Percentiles rank a stretch among this genome's conserved stretches.
phyloP scores from a whole-genome alignment of 129 eudicot genomes.

The Helichrysum umbraculigerum region DNA sequence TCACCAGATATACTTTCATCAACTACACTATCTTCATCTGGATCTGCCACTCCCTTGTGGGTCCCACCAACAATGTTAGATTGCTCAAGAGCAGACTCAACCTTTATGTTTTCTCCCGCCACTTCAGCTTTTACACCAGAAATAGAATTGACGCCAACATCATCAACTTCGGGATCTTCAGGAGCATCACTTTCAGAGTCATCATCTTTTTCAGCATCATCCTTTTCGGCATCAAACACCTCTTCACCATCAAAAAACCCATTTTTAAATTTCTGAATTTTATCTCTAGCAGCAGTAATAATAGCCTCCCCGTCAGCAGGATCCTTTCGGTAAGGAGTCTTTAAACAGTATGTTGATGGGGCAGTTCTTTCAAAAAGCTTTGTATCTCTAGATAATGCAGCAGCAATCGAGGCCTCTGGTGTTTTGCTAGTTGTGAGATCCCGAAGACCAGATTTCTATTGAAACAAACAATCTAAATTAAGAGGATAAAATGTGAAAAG shows the following conservation, averaged over 20 bases:
- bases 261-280: slow-evolving; percentile 58
- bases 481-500: too few species aligned
- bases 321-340: slow-evolving; percentile 77
- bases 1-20: slow-evolving; percentile 72
- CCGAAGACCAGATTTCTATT: slow-evolving; percentile 83
- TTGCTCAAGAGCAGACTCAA: slow-evolving; percentile 33
- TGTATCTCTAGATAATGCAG: slow-evolving; percentile 92
- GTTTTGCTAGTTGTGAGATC: slow-evolving; percentile 95
- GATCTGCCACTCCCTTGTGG: slow-evolving; percentile 25
- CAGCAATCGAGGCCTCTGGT: slow-evolving; percentile 94
- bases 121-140: slow-evolving; percentile 29
- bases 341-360: slow-evolving; percentile 88
- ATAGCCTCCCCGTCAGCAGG: slow-evolving; percentile 68
- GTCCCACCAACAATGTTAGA: slow-evolving; percentile 33
- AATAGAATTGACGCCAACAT: slow-evolving; percentile 35
- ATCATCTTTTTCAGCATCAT: slow-evolving; percentile 75
- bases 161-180: slow-evolving; percentile 78
- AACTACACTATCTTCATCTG: slow-evolving; percentile 44
- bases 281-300: slow-evolving; percentile 72
- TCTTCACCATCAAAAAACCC: slow-evolving; percentile 68
- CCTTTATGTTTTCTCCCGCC: slow-evolving; percentile 24
- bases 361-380: slow-evolving; percentile 97
- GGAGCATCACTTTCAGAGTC: slow-evolving; percentile 76
- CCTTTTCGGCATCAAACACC: slow-evolving; percentile 69
- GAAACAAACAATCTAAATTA: neutral